A percentile compares a stretch with the other conserved stretches of the same genome.
These are phyloP conservation scores for Boletus fagicola DNA, from an alignment of 768 basidiomycete genomes.

Conservation along the genomic window DNA sequence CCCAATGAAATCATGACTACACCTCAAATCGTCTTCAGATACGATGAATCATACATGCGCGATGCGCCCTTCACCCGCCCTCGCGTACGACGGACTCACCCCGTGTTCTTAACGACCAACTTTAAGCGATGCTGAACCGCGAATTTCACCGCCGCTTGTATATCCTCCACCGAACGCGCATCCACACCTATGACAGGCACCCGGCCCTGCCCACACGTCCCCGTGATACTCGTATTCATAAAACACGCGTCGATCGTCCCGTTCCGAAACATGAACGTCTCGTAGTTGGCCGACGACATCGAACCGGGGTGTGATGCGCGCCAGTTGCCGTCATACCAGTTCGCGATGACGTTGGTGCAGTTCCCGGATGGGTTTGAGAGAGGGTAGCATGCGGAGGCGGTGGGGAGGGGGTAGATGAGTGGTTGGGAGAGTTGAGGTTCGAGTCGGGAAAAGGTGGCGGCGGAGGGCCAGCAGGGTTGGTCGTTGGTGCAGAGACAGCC, in stretches of 20 bases:
- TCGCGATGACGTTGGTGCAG: neutral
- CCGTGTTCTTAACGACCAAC: slow-evolving; percentile 27
- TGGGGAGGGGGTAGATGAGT: slow-evolving; percentile 35
- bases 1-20: no score
- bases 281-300: slow-evolving; percentile 24
- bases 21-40: no score
- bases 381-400: neutral
- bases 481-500: slow-evolving; percentile 38
- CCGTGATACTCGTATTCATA: slow-evolving; percentile 31
- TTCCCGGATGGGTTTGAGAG: neutral
- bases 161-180: slow-evolving; percentile 17
- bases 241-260: slow-evolving; percentile 43
- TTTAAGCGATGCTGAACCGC: slow-evolving; percentile 15
- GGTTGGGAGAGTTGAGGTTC: slow-evolving; percentile 42
- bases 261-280: slow-evolving; percentile 38
- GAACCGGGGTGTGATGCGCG: neutral
- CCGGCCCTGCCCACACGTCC: slow-evolving; percentile 18
- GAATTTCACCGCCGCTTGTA: slow-evolving; percentile 24
- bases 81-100: slow-evolving; percentile 2
- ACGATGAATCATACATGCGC: no score
- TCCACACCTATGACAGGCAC: slow-evolving; percentile 25
- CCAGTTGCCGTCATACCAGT: neutral
- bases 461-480: slow-evolving; percentile 44
- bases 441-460: slow-evolving; percentile 33
- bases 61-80: neutral